Base-by-base conservation (phyloP, 129 eudicot species). In the Lactuca saligna region DNA sequence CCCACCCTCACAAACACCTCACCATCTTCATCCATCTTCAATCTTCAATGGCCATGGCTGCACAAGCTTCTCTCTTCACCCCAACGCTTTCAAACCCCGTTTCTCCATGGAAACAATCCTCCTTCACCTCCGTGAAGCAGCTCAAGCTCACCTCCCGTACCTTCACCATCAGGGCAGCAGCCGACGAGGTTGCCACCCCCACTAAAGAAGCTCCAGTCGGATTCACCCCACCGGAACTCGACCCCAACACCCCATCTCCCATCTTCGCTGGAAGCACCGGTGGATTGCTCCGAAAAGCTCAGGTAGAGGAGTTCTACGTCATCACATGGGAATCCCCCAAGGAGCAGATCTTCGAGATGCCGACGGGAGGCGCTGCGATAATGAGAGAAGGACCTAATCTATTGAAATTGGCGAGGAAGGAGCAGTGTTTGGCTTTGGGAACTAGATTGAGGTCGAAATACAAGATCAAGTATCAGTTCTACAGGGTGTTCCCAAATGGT, bases 321-420 rank as follows among this genome's bases (percentile, higher is more conserved):
- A 92, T 92, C 63, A 92, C 98, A 46, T 92, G 98, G 98, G 92
- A 84, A 5, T 92, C 98, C 1, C 98, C 98, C 0, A 92, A 92
- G 65, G 96, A 92, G 38, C 98, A 92, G 66, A 82, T 92, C 61
- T 93, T 93, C 55, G 98, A 93, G 84, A 93, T 93, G 98, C 98
- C 98, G 4, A 93, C 98, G 0, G 98, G 98, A 2, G 98, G 98
- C 4, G 98, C 98, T 0, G 98, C 98, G 12, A 89, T 89, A 15
- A 93, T 93, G 98, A 79, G 98, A 34, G 83, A 93, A 71, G 98
- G 98, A 0, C 97, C 98, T 2, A 93, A 93, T 32, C 17, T 93
- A 71, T 69, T 93, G 74, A 93, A 93, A 62, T 70, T 93, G 80
- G 96, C 98, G 9, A 60, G 98, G 65, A 93, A 93, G 72, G 98